Evolutionary conservation across 371 early-diverging fungal genomes (phyloP).

Genomic region (Caulochytrium protostelioides): DNA sequence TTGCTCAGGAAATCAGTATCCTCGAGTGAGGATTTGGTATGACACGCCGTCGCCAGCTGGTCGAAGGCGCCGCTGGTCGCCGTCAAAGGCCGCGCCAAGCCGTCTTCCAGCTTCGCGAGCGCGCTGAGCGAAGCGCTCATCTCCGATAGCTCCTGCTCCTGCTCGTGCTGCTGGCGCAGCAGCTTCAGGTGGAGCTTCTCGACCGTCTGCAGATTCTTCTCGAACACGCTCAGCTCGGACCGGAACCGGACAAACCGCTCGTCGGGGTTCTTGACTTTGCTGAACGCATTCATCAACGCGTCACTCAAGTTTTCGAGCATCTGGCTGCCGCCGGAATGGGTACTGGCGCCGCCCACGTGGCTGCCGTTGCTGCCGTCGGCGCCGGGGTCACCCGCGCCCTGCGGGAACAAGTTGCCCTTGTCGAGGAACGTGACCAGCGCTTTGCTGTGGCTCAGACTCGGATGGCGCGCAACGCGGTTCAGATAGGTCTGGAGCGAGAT

Average conservation of each 20-base stretch:
- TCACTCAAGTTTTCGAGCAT: constrained; percentile 78
- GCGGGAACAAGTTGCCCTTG: constrained; percentile 37
- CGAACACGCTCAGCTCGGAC: constrained; percentile 52
- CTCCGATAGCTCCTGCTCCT: constrained; percentile 54
- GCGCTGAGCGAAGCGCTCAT: constrained; percentile 45
- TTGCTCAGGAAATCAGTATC: constrained; percentile 54
- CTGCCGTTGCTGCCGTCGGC: not conserved
- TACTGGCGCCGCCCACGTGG: constrained; percentile 1
- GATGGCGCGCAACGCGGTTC: constrained; percentile 63
- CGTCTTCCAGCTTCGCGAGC: constrained; percentile 58
- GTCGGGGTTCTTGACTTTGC: constrained; percentile 71
- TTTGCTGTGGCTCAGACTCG: constrained; percentile 45
- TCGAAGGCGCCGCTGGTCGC: constrained; percentile 36
- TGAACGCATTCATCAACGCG: constrained; percentile 64
- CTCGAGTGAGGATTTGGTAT: constrained; percentile 22
- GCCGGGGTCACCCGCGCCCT: not conserved
- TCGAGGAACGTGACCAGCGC: constrained; percentile 58
- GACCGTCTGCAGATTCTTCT: constrained; percentile 52
- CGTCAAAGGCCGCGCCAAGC: constrained; percentile 38
- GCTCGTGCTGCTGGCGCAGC: constrained; percentile 40
- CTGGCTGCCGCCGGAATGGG: constrained; percentile 24
- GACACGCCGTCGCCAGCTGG: constrained; percentile 4
- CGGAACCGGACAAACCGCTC: constrained; percentile 58
- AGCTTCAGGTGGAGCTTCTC: constrained; percentile 54
- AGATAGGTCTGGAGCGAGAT: constrained; percentile 48